phyloP scores from a whole-genome alignment of 2,329 filamentous ascomycete species.

The Diaporthe sp. region DNA sequence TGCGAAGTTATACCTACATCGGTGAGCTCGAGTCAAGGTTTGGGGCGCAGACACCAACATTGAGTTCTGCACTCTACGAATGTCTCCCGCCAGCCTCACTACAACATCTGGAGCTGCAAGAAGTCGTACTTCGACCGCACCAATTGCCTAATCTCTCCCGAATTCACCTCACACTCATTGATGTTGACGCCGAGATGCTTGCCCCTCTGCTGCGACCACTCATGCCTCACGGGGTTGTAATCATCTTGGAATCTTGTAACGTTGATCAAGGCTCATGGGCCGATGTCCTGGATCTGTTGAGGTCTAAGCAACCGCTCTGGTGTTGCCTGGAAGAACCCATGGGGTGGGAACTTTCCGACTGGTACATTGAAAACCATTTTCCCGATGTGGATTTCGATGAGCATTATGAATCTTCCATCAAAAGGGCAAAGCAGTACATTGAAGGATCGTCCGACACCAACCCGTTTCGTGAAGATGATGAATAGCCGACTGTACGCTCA shows the following conservation, averaged over 20 bases:
- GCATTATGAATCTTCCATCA: too few relatives aligned
- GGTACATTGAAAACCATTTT: too few relatives aligned
- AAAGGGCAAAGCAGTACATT: not conserved
- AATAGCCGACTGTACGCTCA: not conserved
- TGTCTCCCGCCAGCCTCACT: not conserved
- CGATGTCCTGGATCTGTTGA: not conserved
- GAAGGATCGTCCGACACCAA: not conserved
- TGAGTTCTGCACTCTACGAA: not conserved
- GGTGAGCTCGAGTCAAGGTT: too few relatives aligned
- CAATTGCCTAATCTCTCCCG: not conserved
- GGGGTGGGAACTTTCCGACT: fast-evolving
- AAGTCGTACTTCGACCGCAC: not conserved
- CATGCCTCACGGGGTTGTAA: not conserved
- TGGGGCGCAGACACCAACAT: too few relatives aligned
- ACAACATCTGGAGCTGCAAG: not conserved
- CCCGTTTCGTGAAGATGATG: not conserved
- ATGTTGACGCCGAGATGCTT: not conserved
- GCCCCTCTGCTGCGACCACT: not conserved
- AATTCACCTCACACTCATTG: not conserved
- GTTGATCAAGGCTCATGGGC: not conserved
- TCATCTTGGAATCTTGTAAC: fast-evolving
- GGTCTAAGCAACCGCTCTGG: not conserved
- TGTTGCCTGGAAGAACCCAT: fast-evolving
- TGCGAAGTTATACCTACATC: not conserved
- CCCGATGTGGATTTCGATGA: too few relatives aligned